Base-by-base conservation (phyloP, 2,329 filamentous ascomycete genomes). In the Plenodomus biglobosus region DNA sequence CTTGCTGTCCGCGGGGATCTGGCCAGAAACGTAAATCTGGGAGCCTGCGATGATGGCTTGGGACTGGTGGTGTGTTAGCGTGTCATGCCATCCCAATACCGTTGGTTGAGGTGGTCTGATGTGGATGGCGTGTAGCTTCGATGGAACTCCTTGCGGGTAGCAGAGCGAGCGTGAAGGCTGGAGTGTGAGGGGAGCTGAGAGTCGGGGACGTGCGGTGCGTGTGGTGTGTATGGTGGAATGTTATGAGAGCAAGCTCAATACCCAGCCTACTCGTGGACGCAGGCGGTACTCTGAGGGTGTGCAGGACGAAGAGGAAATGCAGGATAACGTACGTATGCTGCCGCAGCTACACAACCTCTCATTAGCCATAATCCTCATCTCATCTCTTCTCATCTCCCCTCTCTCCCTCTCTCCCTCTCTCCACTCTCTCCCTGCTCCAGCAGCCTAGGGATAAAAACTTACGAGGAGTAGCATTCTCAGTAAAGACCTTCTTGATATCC, bases 11-110 rank as follows among this genome's bases (percentile, higher is more conserved):
- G 84, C 83, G 55, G 90, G 90, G 68, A 95, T 92, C 74, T 89
- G 84, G 57, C 87, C 87, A 0, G 86, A 88, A 66, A 86, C 80
- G 73, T 83, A 90, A 72, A 90, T 80, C 56, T 85, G 78, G 55
- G 82, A 81, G 55, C 83, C 83, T 52, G 85, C 85, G 59, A 82
- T 79, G 71, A 90, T 85, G 62, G 86, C 86, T 75, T 78, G 76
- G 41, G 73, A 70, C 73, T 78, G 41, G n/a, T n/a, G n/a, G n/a
- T n/a, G n/a, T n/a, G n/a, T n/a, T n/a, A n/a, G n/a, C n/a, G n/a
- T n/a, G n/a, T n/a, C n/a, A n/a, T n/a, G n/a, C n/a, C n/a, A n/a
- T n/a, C n/a, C n/a, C n/a, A n/a, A n/a, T n/a, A n/a, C n/a, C n/a
- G n/a, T n/a, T n/a, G n/a, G n/a, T n/a, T n/a, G n/a, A n/a, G n/a